Conservation (phyloP, 2,329 filamentous ascomycete genomes). For the Dothiorella sarmentorum region DNA sequence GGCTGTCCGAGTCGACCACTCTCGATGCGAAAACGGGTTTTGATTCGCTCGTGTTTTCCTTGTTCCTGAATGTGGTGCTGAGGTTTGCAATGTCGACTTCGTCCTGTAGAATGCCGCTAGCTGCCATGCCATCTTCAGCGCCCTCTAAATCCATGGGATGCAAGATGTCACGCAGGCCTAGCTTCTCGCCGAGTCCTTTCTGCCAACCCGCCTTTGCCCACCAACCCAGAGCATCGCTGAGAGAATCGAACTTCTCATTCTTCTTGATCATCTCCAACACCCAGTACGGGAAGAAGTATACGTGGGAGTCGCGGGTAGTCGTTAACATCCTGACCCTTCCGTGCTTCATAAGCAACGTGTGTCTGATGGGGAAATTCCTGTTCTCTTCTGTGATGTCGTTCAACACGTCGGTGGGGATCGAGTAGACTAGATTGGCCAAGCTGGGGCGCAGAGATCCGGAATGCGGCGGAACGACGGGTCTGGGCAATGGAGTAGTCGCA, state of each 20-base stretch:
- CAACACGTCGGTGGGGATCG: constrained; percentile 82
- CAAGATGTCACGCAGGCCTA: constrained; percentile 67
- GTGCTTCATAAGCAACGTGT: constrained; percentile 71
- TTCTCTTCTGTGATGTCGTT: constrained; percentile 78
- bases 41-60: not conserved
- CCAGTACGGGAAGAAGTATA: constrained; percentile 94
- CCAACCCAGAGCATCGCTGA: constrained; percentile 88
- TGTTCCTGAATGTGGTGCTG: constrained; percentile 44
- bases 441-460: constrained; percentile 63
- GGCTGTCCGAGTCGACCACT: constrained; percentile 31
- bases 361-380: constrained; percentile 69
- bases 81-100: constrained; percentile 53
- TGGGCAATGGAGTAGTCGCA: constrained; percentile 66
- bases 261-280: constrained; percentile 75
- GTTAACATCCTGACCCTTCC: constrained; percentile 76
- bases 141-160: constrained; percentile 45
- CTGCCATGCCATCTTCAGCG: constrained; percentile 28
- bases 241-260: constrained; percentile 79
- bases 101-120: constrained; percentile 42
- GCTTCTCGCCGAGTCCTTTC: constrained; percentile 70
- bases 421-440: constrained; percentile 76
- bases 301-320: constrained; percentile 83
- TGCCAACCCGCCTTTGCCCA: constrained; percentile 97
- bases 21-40: constrained; percentile 33
- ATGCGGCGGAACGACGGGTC: constrained; percentile 55